Conservation (phyloP, 768 basidiomycete species). For the Boletus sensibilis region DNA sequence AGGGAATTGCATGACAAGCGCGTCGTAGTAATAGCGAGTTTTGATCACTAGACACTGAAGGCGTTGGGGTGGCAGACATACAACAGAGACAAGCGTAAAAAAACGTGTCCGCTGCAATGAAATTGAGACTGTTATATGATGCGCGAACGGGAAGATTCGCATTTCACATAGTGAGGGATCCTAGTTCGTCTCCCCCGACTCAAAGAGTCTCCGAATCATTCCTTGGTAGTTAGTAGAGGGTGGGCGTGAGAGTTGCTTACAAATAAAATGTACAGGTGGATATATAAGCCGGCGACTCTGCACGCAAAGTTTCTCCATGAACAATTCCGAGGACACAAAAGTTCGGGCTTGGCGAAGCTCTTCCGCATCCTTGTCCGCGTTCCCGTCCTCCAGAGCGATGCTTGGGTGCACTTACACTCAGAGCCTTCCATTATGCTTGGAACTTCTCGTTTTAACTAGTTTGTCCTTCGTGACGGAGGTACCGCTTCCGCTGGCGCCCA, state of each 20-base stretch:
- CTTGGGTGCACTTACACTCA: constrained; percentile 35
- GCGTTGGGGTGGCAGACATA: constrained; percentile 16
- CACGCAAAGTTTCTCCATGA: constrained; percentile 35
- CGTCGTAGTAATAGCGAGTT: constrained; percentile 45
- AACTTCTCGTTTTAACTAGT: constrained; percentile 45
- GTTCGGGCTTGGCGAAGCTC: constrained; percentile 85
- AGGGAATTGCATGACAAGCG: constrained; percentile 33
- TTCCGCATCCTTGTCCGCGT: constrained; percentile 91
- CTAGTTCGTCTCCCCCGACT: no score
- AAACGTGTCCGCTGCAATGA: background rate
- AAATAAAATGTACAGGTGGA: constrained; percentile 33
- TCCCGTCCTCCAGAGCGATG: constrained; percentile 81
- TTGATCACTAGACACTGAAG: constrained; percentile 32
- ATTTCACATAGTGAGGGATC: no score
- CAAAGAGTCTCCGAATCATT: no score
- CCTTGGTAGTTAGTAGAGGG: no score
- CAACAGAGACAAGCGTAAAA: background rate
- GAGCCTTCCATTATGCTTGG: constrained; percentile 35
- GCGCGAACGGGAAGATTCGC: no score
- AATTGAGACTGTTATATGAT: background rate
- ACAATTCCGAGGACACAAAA: constrained; percentile 87
- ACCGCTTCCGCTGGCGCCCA: constrained; percentile 73
- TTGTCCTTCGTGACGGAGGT: constrained; percentile 51
- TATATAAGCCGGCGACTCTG: constrained; percentile 12
- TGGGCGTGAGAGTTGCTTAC: constrained; percentile 44